Conservation (phyloP, 2,329 filamentous ascomycete species). For the Xylaria sp. region DNA sequence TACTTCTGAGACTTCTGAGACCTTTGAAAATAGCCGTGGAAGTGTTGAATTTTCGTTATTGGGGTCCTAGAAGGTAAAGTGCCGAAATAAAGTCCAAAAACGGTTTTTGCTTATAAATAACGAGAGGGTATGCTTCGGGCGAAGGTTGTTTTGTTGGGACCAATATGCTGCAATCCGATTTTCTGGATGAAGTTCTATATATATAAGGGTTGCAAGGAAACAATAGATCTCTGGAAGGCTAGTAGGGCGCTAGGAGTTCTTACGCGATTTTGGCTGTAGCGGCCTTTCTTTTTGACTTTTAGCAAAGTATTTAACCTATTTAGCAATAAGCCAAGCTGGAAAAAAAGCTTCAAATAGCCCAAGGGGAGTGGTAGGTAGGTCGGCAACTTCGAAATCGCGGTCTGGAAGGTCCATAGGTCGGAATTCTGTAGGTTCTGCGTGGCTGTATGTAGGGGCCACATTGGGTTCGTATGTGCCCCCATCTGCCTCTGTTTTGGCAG, state of each 20-base stretch:
- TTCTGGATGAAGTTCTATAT: neutral
- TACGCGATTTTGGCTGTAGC: too few species aligned
- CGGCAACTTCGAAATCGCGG: too few species aligned
- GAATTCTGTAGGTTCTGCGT: too few species aligned
- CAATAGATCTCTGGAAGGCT: neutral
- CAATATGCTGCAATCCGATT: neutral
- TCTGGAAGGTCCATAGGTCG: too few species aligned
- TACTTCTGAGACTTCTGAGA: neutral
- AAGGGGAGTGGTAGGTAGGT: too few species aligned
- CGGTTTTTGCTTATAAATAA: slow-evolving; percentile 1
- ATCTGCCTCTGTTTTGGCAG: too few species aligned
- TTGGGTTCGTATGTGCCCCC: too few species aligned
- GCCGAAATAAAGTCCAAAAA: neutral
- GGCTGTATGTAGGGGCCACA: too few species aligned
- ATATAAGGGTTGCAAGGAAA: neutral
- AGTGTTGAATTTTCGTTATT: neutral
- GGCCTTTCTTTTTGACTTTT: too few species aligned
- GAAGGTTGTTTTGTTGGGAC: neutral
- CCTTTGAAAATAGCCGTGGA: neutral
- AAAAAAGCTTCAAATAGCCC: too few species aligned
- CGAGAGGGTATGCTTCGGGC: neutral
- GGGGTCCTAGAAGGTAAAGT: slow-evolving; percentile 7
- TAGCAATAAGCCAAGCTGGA: too few species aligned
- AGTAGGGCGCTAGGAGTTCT: too few species aligned
- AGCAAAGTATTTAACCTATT: neutral